Evolutionary conservation across 1,139 yeast genomes (phyloP).

Genomic region (Suhomyces anneliseae): DNA sequence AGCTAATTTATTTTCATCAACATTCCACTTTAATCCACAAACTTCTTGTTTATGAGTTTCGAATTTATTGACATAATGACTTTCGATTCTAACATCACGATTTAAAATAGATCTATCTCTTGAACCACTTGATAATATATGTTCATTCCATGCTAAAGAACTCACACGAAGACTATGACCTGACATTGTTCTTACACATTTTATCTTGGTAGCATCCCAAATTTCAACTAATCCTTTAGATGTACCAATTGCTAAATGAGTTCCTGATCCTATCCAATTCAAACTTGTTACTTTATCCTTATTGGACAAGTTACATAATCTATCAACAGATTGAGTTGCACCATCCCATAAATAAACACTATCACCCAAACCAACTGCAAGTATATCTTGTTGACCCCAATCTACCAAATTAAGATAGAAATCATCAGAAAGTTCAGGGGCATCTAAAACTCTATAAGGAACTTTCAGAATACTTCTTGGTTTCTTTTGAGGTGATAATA

Average conservation of each 20-base stretch:
- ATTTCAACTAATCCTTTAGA: slow-evolving; percentile 84
- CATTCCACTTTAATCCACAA: slow-evolving; percentile 94
- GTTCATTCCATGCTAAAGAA: slow-evolving; percentile 93
- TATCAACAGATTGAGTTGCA: slow-evolving; percentile 75
- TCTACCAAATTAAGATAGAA: slow-evolving; percentile 89
- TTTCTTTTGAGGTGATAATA: slow-evolving; percentile 80
- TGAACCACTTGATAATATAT: slow-evolving; percentile 82
- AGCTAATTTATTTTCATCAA: slow-evolving; percentile 82
- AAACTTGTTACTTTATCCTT: slow-evolving; percentile 76
- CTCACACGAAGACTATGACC: slow-evolving; percentile 88
- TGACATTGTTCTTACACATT: slow-evolving; percentile 85
- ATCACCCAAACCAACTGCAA: slow-evolving; percentile 89
- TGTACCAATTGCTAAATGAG: slow-evolving; percentile 93
- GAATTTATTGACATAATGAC: slow-evolving; percentile 72
- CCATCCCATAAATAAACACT: slow-evolving; percentile 93
- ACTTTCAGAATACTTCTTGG: slow-evolving; percentile 78
- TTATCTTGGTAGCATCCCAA: slow-evolving; percentile 89
- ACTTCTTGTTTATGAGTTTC: slow-evolving; percentile 89
- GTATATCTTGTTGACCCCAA: slow-evolving; percentile 89
- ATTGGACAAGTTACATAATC: slow-evolving; percentile 68
- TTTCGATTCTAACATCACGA: slow-evolving; percentile 87
- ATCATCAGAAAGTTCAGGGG: slow-evolving; percentile 94
- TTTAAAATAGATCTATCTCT: slow-evolving; percentile 83
- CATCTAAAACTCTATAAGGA: slow-evolving; percentile 92
- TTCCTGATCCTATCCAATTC: slow-evolving; percentile 93